Percentiles rank a stretch among this genome's conserved stretches.
Evolutionary conservation across 1,284 basidiomycete species (phyloP).

Genomic region (Melampsora americana): DNA sequence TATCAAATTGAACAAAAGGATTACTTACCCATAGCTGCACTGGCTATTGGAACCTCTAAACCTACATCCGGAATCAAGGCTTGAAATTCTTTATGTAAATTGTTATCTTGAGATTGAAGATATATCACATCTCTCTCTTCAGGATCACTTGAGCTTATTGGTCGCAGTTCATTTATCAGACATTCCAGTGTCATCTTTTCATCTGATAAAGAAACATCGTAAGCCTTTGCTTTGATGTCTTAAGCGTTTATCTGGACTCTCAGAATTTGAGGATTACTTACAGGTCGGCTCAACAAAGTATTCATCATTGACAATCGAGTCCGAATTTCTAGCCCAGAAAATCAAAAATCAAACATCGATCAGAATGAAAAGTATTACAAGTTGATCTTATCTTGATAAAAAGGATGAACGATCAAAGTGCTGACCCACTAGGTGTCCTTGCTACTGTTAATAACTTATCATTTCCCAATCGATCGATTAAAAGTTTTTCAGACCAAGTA

Average conservation of each 20-base stretch:
- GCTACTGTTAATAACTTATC: constrained; percentile 67
- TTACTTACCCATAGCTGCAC: constrained; percentile 69
- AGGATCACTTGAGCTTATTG: constrained; percentile 53
- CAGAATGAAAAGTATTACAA: neutral
- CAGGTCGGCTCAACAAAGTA: constrained; percentile 72
- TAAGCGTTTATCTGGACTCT: neutral
- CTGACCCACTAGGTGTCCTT: constrained; percentile 76
- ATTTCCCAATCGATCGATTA: constrained; percentile 64
- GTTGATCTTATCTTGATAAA: constrained; percentile 24
- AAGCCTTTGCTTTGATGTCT: neutral
- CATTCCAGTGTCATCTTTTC: constrained; percentile 65
- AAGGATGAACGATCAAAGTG: constrained; percentile 1
- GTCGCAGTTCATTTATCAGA: constrained; percentile 60
- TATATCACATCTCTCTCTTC: constrained; percentile 59
- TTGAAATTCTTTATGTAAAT: constrained; percentile 68
- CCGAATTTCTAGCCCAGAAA: constrained; percentile 55
- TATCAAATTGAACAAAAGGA: neutral
- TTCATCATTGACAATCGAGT: constrained; percentile 56
- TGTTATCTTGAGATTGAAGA: constrained; percentile 86
- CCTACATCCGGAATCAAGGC: constrained; percentile 65
- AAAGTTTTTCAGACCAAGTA: constrained; percentile 46
- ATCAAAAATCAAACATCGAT: neutral
- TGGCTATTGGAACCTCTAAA: constrained; percentile 68
- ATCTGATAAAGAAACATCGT: constrained; percentile 51
- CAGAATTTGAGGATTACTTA: neutral